These are phyloP conservation scores for Solanum gracilifrons DNA, from an alignment of 257 asterid genomes.

Conservation along the genomic window DNA sequence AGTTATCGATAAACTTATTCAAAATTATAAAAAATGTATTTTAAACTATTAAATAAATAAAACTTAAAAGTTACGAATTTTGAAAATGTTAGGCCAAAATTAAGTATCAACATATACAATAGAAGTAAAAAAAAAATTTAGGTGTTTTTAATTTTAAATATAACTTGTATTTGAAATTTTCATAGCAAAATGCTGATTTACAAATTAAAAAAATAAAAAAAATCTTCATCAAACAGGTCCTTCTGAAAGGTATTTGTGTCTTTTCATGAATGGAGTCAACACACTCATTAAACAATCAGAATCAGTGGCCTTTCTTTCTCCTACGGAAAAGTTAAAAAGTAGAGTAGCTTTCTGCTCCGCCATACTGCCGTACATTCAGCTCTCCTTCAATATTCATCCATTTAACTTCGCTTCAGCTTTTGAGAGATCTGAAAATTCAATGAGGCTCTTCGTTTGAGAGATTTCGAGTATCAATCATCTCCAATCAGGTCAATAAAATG, in stretches of 20 bases:
- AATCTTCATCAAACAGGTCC: background rate
- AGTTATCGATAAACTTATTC: too few species aligned
- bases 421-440: background rate
- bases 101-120: too few species aligned
- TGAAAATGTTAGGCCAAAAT: too few species aligned
- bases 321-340: background rate
- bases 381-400: background rate
- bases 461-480: background rate
- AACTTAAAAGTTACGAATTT: too few species aligned
- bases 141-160: too few species aligned
- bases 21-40: too few species aligned
- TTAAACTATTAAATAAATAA: too few species aligned
- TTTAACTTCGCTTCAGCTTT: background rate
- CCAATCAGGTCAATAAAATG: background rate
- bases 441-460: background rate
- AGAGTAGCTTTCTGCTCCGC: background rate
- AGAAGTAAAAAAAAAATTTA: too few species aligned
- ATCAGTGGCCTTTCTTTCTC: background rate
- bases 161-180: too few species aligned
- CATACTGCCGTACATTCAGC: background rate
- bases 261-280: background rate
- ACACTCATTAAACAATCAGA: background rate
- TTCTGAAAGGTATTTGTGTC: background rate
- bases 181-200: background rate
- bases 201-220: too few species aligned